A percentile compares a stretch with the other conserved stretches of the same genome.
Conservation (phyloP, 1,139 yeast species). For the Pichia norvegensis region DNA sequence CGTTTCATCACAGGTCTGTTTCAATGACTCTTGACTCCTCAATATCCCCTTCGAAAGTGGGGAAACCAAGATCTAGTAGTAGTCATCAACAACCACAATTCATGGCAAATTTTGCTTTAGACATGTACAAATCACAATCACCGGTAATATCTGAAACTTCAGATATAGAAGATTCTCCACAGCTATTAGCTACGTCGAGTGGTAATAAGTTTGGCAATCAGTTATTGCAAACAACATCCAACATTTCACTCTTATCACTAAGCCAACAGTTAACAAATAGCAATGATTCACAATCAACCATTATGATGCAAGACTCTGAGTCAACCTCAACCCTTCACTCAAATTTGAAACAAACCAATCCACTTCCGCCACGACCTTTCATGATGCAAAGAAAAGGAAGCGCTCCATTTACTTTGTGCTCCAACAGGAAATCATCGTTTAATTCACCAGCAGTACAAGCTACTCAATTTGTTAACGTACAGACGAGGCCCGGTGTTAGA, state of each 20-base stretch:
- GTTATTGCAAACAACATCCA: conserved; percentile 47
- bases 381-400: conserved; percentile 4
- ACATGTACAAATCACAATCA: not conserved
- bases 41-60: not conserved
- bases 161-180: conserved; percentile 42
- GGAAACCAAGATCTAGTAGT: not conserved
- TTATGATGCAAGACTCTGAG: not conserved
- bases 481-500: conserved; percentile 7
- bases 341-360: not conserved
- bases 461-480: conserved; percentile 4
- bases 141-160: not conserved
- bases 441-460: conserved; percentile 14
- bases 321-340: conserved; percentile 1
- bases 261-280: conserved; percentile 18
- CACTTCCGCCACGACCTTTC: conserved; percentile 2
- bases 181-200: conserved; percentile 46
- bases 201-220: conserved; percentile 44
- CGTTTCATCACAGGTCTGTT: not conserved
- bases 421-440: conserved; percentile 14
- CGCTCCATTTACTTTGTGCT: conserved; percentile 7
- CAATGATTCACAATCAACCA: conserved; percentile 2
- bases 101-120: not conserved
- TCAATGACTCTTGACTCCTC: not conserved
- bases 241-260: conserved; percentile 45
- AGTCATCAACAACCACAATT: not conserved